Conservation (phyloP, 1,284 basidiomycete species). For the Puccinia polysora region DNA sequence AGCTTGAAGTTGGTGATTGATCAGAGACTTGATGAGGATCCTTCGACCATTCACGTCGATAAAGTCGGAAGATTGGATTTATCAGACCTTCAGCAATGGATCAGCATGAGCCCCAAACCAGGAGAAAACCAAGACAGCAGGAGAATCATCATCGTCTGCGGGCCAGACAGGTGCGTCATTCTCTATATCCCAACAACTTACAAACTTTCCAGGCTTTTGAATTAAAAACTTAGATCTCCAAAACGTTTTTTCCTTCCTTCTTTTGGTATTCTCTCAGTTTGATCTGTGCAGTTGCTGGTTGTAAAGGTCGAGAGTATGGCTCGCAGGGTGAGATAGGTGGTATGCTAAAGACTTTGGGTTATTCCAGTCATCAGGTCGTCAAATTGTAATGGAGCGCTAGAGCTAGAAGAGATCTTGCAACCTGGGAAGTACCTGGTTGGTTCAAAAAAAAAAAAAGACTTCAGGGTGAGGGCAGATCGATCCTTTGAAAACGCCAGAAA, state of each 20-base stretch:
- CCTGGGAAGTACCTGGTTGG: no score
- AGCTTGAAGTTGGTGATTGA: not conserved
- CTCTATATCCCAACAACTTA: no score
- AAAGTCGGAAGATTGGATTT: constrained; percentile 27
- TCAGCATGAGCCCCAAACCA: no score
- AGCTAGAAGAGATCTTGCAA: no score
- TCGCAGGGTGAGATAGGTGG: constrained; percentile 42
- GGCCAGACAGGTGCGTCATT: constrained; percentile 41
- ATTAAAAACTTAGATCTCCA: not conserved
- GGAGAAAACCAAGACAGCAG: not conserved
- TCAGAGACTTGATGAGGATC: not conserved
- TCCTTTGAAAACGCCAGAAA: constrained; percentile 37
- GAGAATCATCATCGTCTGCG: constrained; percentile 39
- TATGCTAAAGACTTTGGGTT: constrained; percentile 33
- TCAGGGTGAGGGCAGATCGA: not conserved
- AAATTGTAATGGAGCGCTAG: no score
- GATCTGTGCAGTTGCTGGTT: constrained; percentile 30
- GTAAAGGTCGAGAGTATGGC: constrained; percentile 13
- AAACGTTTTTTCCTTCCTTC: not conserved
- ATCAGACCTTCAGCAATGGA: constrained; percentile 19
- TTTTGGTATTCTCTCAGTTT: constrained; percentile 24
- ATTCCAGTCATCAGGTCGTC: constrained; percentile 15
- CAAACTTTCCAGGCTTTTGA: no score
- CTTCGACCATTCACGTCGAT: not conserved
- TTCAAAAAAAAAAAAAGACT: no score